A percentile compares a stretch with the other conserved stretches of the same genome.
These are phyloP conservation scores for Fusarium buharicum DNA, from an alignment of 2,329 filamentous ascomycete genomes.

Conservation along the genomic window DNA sequence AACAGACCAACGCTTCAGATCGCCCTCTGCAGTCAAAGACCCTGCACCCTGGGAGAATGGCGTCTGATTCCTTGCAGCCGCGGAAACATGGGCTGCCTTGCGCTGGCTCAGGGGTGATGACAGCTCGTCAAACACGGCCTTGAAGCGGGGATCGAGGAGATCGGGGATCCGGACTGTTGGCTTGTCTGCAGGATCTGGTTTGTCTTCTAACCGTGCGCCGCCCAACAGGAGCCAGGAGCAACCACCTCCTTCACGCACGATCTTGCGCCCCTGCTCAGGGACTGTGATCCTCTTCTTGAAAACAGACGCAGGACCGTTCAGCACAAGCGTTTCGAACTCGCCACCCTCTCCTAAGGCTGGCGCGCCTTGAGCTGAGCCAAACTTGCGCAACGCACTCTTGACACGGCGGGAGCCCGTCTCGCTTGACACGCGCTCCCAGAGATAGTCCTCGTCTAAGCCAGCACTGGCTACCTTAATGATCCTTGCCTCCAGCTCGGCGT, in stretches of 20 bases:
- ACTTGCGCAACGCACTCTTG: slow-evolving; percentile 68
- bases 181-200: slow-evolving; percentile 41
- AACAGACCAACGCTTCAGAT: slow-evolving; percentile 54
- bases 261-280: slow-evolving; percentile 59
- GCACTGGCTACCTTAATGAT: slow-evolving; percentile 96
- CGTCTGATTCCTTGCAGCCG: slow-evolving; percentile 2
- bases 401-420: slow-evolving; percentile 58
- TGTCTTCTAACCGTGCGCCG: slow-evolving; percentile 64
- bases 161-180: slow-evolving; percentile 65
- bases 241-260: slow-evolving; percentile 77
- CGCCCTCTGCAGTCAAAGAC: slow-evolving; percentile 33
- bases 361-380: slow-evolving; percentile 74
- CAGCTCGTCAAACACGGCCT: slow-evolving; percentile 52
- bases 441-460: slow-evolving; percentile 80
- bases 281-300: slow-evolving; percentile 79
- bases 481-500: slow-evolving; percentile 81
- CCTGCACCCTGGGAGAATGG: slow-evolving; percentile 7
- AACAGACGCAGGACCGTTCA: slow-evolving; percentile 78
- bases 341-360: slow-evolving; percentile 86
- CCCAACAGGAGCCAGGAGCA: slow-evolving; percentile 76
- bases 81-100: slow-evolving; percentile 13
- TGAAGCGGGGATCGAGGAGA: slow-evolving; percentile 73
- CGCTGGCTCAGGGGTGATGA: slow-evolving; percentile 14
- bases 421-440: slow-evolving; percentile 83
- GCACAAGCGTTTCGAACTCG: slow-evolving; percentile 92